Conservation (phyloP, 1,284 basidiomycete species). For the Ganoderma resinaceum region DNA sequence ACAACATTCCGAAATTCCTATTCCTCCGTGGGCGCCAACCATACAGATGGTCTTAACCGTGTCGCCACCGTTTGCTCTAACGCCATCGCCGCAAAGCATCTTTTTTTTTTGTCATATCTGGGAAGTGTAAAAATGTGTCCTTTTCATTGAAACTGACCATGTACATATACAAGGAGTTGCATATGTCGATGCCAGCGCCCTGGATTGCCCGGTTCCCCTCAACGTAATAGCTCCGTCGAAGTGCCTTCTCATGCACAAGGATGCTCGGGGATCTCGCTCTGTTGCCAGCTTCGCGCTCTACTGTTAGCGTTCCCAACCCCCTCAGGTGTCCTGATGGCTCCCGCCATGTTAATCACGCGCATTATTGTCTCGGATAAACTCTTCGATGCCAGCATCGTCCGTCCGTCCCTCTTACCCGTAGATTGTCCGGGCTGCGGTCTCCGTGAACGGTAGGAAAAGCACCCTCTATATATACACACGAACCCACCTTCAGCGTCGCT, state of each 20-base stretch:
- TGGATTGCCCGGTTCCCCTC: background rate
- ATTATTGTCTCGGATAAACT: constrained; percentile 24
- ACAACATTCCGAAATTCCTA: background rate
- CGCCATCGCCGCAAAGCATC: background rate
- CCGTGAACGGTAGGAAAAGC: constrained; percentile 9
- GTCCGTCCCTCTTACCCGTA: constrained; percentile 13
- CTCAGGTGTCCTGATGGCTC: constrained; percentile 15
- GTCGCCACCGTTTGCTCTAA: background rate
- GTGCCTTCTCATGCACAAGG: background rate
- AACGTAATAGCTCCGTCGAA: background rate
- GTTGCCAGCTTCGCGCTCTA: background rate
- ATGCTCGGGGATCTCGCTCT: constrained; percentile 17
- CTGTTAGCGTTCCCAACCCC: constrained; percentile 5
- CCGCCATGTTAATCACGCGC: constrained; percentile 4
- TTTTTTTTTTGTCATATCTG: no score
- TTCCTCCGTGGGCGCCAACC: background rate
- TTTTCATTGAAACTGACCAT: background rate
- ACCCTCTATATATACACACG: constrained; percentile 8
- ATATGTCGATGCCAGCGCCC: background rate
- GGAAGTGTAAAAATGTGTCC: background rate
- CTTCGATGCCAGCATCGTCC: constrained; percentile 13
- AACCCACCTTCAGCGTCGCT: background rate
- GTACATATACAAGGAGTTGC: background rate
- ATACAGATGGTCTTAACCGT: no score
- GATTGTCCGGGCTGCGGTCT: constrained; percentile 22